Percentiles rank a stretch among this genome's conserved stretches.
Evolutionary conservation across 345 rosid species (phyloP).

Genomic region (Syzygium jambos): DNA sequence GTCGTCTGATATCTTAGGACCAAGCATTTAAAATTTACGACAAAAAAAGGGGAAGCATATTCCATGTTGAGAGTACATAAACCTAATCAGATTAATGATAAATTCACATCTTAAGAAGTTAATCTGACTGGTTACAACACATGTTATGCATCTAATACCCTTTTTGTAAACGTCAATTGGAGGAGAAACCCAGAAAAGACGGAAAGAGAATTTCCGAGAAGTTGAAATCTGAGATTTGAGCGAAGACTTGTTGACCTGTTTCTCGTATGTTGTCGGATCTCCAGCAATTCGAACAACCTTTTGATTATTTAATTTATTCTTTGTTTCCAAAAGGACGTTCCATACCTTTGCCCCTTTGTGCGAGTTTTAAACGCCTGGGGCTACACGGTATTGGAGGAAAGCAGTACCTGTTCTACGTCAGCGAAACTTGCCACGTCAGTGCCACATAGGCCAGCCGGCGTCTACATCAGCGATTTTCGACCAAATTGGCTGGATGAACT

Average conservation of each 20-base stretch:
- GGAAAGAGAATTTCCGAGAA: not conserved
- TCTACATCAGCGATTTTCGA: no score
- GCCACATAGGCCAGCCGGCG: no score
- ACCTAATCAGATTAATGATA: not conserved
- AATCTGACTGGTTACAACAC: not conserved
- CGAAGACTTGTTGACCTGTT: not conserved
- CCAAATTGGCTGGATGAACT: no score
- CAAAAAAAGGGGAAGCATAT: not conserved
- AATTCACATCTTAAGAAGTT: not conserved
- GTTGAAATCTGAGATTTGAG: not conserved
- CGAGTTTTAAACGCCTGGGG: not conserved
- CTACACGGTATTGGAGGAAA: not conserved
- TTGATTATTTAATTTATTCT: fast-evolving
- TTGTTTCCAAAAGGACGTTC: not conserved
- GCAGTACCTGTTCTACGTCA: no score
- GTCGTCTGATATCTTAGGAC: not conserved
- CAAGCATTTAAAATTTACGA: fast-evolving
- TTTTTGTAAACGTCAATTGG: not conserved
- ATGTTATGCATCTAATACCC: not conserved
- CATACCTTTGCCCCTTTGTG: not conserved
- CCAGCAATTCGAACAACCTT: not conserved
- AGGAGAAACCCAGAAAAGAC: not conserved
- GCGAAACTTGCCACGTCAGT: no score
- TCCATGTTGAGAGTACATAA: not conserved
- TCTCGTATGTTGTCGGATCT: not conserved